phyloP scores from a whole-genome alignment of 495 filamentous ascomycete species.

The Opeltia flavorubescens region DNA sequence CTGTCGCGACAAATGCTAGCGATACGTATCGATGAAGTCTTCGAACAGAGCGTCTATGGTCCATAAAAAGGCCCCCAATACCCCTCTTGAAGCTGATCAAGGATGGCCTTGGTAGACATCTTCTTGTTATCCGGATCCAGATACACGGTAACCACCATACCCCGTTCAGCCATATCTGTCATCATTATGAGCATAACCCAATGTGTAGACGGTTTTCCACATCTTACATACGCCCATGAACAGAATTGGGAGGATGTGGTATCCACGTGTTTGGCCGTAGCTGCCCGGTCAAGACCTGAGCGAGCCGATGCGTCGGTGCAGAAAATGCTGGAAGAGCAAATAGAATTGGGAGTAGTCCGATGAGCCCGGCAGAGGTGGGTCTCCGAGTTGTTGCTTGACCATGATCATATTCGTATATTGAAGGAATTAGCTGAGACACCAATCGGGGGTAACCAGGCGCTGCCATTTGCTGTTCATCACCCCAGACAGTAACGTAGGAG shows the following conservation, averaged over 20 bases:
- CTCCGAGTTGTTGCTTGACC: background rate
- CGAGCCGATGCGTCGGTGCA: background rate
- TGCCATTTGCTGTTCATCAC: conserved; percentile 3
- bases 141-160: conserved; percentile 15
- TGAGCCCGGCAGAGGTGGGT: conserved; percentile 5
- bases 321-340: conserved; percentile 15
- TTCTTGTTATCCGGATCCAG: conserved; percentile 6
- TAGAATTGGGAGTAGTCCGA: conserved; percentile 12
- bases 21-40: conserved; percentile 32
- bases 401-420: conserved; percentile 5
- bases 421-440: conserved; percentile 14
- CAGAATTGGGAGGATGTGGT: background rate
- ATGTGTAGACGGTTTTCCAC: too few species aligned
- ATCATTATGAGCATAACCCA: background rate
- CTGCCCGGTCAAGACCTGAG: background rate
- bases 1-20: conserved; percentile 31
- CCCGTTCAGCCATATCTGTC: conserved; percentile 6
- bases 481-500: background rate
- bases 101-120: background rate
- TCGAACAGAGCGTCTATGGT: conserved; percentile 23
- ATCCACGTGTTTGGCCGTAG: conserved; percentile 6
- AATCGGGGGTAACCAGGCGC: conserved; percentile 1
- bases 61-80: conserved; percentile 12
- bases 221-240: conserved; percentile 10
- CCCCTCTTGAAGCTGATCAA: conserved; percentile 7